A percentile compares a stretch with the other conserved stretches of the same genome.
These are phyloP conservation scores for Ophidiomyces ophidiicola DNA, from an alignment of 2,329 filamentous ascomycete species.

Conservation along the genomic window DNA sequence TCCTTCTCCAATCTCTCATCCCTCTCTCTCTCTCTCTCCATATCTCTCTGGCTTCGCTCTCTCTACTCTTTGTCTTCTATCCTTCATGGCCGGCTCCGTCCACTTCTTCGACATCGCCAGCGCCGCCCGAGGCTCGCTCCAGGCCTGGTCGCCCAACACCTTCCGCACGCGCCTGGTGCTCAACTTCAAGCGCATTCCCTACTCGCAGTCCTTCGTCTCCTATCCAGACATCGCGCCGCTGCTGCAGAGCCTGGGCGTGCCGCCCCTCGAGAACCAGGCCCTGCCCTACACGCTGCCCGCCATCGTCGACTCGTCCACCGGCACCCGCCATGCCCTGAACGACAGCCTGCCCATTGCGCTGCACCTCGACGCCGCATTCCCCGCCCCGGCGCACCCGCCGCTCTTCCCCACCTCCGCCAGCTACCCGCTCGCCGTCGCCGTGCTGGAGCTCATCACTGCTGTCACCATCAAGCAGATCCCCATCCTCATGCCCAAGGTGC, in stretches of 20 bases:
- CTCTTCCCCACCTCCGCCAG: slow-evolving; percentile 24
- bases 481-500: slow-evolving; percentile 27
- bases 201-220: slow-evolving; percentile 30
- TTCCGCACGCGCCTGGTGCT: slow-evolving; percentile 33
- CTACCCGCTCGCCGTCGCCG: slow-evolving; percentile 20
- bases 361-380: slow-evolving; percentile 30
- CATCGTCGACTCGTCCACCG: slow-evolving; percentile 23
- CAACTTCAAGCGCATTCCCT: slow-evolving; percentile 32
- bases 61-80: too few relatives aligned
- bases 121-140: not conserved
- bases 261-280: not conserved
- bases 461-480: slow-evolving; percentile 15
- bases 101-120: too few relatives aligned
- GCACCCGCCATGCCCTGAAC: slow-evolving; percentile 13
- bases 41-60: too few relatives aligned
- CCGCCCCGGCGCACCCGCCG: slow-evolving; percentile 23
- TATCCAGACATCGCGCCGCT: slow-evolving; percentile 32
- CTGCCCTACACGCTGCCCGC: slow-evolving; percentile 28
- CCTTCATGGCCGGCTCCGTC: too few relatives aligned
- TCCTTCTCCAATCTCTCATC: too few relatives aligned
- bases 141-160: slow-evolving; percentile 24
- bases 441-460: slow-evolving; percentile 15
- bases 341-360: slow-evolving; percentile 28
- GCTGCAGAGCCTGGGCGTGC: slow-evolving; percentile 20
- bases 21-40: too few relatives aligned